Percentiles rank a stretch among this genome's conserved stretches.
phyloP scores from a whole-genome alignment of 2,329 filamentous ascomycete species.

The Colletotrichum sidae region DNA sequence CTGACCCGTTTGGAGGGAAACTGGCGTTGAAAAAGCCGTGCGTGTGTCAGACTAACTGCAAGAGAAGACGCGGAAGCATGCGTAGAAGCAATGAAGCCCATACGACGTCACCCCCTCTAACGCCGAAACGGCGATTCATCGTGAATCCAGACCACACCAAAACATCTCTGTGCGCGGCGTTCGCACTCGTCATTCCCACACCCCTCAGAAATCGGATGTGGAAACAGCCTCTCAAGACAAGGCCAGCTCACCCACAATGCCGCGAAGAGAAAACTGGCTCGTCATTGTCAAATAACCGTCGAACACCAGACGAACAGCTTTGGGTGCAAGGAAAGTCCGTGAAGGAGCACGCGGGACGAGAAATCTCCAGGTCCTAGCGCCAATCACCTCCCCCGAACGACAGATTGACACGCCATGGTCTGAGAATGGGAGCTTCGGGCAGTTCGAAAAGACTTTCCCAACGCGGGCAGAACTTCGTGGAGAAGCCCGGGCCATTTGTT shows the following conservation, averaged over 20 bases:
- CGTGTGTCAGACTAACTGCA: conserved; percentile 2
- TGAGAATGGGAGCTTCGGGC: neutral
- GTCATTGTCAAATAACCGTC: neutral
- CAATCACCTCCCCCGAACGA: conserved; percentile 2
- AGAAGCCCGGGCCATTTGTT: conserved; percentile 5
- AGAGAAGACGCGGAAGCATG: conserved; percentile 20
- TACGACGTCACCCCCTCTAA: conserved; percentile 14
- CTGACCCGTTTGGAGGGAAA: neutral
- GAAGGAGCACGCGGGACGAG: neutral
- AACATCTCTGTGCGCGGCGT: conserved; percentile 1
- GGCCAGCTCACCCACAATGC: neutral
- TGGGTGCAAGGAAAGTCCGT: conserved; percentile 7
- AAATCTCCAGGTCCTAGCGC: conserved; percentile 16
- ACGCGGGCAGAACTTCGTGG: neutral
- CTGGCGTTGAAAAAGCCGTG: neutral
- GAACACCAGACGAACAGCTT: conserved; percentile 26
- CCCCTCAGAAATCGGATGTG: neutral
- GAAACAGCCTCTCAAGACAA: neutral
- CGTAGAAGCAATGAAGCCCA: conserved; percentile 13
- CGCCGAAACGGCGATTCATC: neutral
- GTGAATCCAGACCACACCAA: neutral
- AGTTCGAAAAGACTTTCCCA: conserved; percentile 16
- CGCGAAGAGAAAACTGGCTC: conserved; percentile 10
- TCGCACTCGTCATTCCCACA: conserved; percentile 13
- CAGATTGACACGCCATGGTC: conserved; percentile 1